Evolutionary conservation across 345 rosid genomes (phyloP).

Genomic region (Hevea brasiliensis): DNA sequence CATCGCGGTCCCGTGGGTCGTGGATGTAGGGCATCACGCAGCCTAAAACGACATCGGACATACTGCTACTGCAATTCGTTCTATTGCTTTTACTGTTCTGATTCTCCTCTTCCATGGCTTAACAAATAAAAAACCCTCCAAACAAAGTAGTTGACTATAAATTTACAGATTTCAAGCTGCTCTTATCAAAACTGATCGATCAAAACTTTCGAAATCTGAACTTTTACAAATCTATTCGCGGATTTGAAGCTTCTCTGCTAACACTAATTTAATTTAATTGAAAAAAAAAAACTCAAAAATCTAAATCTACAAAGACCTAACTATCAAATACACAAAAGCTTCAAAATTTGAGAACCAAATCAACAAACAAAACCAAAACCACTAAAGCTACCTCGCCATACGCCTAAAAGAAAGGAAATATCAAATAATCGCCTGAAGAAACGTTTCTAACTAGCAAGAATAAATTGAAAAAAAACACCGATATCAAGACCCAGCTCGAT

Average conservation of each 20-base stretch:
- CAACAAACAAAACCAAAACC: background rate
- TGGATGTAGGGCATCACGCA: conserved; percentile 67
- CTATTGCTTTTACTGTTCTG: conserved; percentile 29
- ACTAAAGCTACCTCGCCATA: background rate
- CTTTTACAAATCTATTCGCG: background rate
- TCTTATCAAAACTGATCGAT: background rate
- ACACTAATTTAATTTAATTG: background rate
- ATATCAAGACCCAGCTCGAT: too few relatives aligned
- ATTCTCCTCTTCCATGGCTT: conserved; percentile 38
- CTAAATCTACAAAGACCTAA: background rate
- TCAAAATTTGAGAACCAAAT: background rate
- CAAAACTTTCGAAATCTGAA: background rate
- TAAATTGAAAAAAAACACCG: too few relatives aligned
- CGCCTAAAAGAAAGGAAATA: too few relatives aligned
- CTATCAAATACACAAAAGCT: background rate
- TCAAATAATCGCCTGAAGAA: background rate
- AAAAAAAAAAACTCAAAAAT: background rate
- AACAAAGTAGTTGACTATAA: background rate
- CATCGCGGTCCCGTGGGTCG: conserved; percentile 73
- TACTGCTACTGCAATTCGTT: conserved; percentile 13
- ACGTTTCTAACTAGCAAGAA: background rate
- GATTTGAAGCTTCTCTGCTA: conserved; percentile 15
- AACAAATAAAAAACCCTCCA: background rate
- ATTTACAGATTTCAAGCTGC: conserved; percentile 9
- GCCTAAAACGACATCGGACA: conserved; percentile 56